Base-by-base conservation (phyloP, 208 protist species). In the Wallacemonas sp. region DNA sequence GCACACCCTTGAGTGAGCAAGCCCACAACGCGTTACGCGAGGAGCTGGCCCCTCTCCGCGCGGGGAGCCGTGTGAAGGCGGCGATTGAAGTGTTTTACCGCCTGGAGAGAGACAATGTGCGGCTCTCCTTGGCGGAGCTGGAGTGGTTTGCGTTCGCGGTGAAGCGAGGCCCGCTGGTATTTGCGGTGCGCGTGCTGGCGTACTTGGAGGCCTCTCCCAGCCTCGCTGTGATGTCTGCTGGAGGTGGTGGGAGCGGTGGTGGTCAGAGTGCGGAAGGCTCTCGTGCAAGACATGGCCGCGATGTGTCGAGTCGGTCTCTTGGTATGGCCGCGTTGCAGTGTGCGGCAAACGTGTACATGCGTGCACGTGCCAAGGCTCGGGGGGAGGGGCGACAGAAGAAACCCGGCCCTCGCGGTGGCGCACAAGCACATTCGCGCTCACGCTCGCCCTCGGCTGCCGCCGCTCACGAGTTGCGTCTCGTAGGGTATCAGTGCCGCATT, bases 71-170 rank as follows among this genome's bases (percentile, higher is more conserved):
- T 34, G 68, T 77, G 19, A 59, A 55, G 15, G 68, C 67, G 14
- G 85, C 76, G 1, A 53, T 84, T 14, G 58, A 63, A 15, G 51
- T 88, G 12, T 84, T 91, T 61, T 77, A 80, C 33, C 19, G 41
- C 0, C 64, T 79, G 30, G 79, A 83, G 58, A 53, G 70, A 2
- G n/a, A 58, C 9, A 28, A 72, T 22, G 49, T 66, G 2, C 67
- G 54, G 24, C 64, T 91, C 26, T 66, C 41, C 17, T 27, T 75
- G 33, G 24, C 33, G 8, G 85, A 91, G 44, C 44, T 80, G 28
- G 78, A 80, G 38, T 62, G 67, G 68, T 91, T 91, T 66, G 68
- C 73, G 2, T 79, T 79, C 54, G 63, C 68, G 0, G 71, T 84
- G 19, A 60, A 61, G 60, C 60, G 66, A 1, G 78, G 72, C 1